These are phyloP conservation scores for Tillandsia fasciculata DNA, from an alignment of 176 grass and related monocot species.

Conservation along the genomic window DNA sequence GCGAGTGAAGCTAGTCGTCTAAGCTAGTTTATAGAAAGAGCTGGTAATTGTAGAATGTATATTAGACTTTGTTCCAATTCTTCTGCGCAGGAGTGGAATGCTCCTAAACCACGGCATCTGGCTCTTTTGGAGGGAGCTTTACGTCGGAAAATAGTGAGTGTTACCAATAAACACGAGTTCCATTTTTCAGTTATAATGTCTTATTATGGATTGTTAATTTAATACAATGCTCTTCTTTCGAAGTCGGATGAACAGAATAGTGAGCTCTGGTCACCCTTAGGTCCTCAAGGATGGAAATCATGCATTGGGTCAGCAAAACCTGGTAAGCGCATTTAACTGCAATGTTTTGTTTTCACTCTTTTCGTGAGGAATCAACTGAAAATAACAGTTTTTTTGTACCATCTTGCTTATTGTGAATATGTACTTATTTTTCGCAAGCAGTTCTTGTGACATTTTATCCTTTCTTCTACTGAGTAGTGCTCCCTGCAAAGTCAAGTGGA, in stretches of 20 bases:
- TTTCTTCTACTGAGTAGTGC: constrained; percentile 20
- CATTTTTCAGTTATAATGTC: constrained; percentile 1
- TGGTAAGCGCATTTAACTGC: constrained; percentile 35
- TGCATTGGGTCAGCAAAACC: constrained; percentile 37
- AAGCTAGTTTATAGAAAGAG: neutral
- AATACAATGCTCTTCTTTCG: constrained; percentile 13
- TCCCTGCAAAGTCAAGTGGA: constrained; percentile 44
- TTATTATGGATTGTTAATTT: neutral
- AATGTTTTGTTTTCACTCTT: constrained; percentile 3
- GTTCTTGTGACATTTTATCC: neutral
- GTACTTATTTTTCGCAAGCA: constrained; percentile 8
- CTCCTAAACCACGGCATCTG: constrained; percentile 69
- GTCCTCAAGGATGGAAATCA: constrained; percentile 68
- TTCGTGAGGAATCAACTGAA: neutral
- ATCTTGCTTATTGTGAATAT: neutral
- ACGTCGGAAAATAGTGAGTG: constrained; percentile 40
- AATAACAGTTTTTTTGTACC: too few species aligned
- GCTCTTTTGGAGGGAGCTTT: constrained; percentile 55
- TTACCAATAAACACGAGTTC: constrained; percentile 5
- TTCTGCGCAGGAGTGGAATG: constrained; percentile 73
- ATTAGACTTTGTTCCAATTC: neutral
- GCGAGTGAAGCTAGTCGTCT: neutral
- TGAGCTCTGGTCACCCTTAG: constrained; percentile 66
- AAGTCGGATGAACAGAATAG: constrained; percentile 52
- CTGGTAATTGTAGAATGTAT: neutral